A percentile compares a stretch with the other conserved stretches of the same genome.
Evolutionary conservation across 148 eudicot genomes (phyloP).

Genomic region (Rhododendron simsii): DNA sequence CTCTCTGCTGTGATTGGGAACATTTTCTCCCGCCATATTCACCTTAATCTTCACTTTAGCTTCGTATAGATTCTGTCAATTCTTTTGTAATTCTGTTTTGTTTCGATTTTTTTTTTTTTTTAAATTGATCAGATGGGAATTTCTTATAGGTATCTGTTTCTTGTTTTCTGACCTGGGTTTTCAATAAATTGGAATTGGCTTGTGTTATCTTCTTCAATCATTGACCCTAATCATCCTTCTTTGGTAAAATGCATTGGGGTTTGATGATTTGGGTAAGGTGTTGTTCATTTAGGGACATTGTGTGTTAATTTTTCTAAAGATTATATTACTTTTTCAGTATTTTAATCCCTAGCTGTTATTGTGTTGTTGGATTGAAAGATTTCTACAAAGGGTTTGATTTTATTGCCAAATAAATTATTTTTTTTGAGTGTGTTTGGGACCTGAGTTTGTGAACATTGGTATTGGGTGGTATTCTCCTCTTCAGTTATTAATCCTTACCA

Average conservation of each 20-base stretch:
- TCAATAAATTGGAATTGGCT: too few species aligned
- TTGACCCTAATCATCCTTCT: not conserved
- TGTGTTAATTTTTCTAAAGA: not conserved
- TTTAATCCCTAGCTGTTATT: not conserved
- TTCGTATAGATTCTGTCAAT: conserved; percentile 15
- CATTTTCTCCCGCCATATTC: conserved; percentile 74
- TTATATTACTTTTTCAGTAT: not conserved
- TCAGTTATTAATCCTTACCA: too few species aligned
- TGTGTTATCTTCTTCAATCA: not conserved
- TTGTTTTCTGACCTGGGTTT: too few species aligned
- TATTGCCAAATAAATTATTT: conserved; percentile 2
- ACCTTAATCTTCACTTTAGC: conserved; percentile 89
- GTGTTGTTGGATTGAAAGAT: too few species aligned
- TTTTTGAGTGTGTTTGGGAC: too few species aligned
- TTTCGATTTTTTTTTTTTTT: too few species aligned
- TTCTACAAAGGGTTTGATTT: too few species aligned
- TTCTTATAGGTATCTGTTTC: too few species aligned
- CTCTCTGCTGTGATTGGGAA: conserved; percentile 63
- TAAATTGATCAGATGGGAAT: too few species aligned
- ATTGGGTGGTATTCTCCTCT: too few species aligned
- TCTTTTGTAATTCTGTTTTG: not conserved
- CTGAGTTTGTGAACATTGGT: too few species aligned
- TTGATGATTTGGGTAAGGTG: not conserved
- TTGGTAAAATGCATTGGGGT: not conserved
- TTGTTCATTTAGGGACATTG: not conserved